Evolutionary conservation across 2,329 filamentous ascomycete genomes (phyloP), one percentile per base, ranked within the genome.

Genomic region (Colletotrichum karsti): DNA sequence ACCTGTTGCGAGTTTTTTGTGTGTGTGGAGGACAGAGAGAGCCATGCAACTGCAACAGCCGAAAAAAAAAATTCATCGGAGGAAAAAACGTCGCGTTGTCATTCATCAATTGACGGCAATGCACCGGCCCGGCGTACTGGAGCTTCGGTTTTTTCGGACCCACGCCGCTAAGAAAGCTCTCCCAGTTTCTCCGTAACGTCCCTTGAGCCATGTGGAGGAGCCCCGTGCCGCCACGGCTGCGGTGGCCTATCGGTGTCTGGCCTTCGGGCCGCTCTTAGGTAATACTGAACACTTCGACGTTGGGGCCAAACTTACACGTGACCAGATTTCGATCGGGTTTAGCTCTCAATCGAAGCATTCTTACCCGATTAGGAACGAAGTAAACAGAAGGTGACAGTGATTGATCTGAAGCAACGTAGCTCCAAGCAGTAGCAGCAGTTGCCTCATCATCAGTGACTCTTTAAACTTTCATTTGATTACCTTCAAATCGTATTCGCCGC

Each of bases 41-140:
- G 24, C 51, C 57, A 44, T 33, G 46, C 18, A 53, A n/a, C n/a
- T n/a, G 46, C 44, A 18, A 56, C 22, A 15, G 63, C 12, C 33
- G 33, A 15, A 51, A 57, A 63, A 65, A 67, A 58, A 63, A 35
- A 63, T 64, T 67, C 37, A 33, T 37, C 15, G 44, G 44, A 39
- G 8, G 51, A 64, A 59, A 64, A 63, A 67, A 67, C 37, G 37
- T 64, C 37, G 64, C 46, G 28, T 46, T 62, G 63, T 62, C 63
- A 66, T 66, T 61, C 63, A 62, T 61, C 57, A 62, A 66, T 66
- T 67, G 64, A 67, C 64, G 64, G 65, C 46, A 65, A 68, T 67
- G 60, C 61, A 64, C 65, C 65, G 65, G 65, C 53, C 65, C 65
- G 60, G 65, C 53, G 39, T 42, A 39, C 48, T 68, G 53, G 65